phyloP scores from a whole-genome alignment of 176 grass and related monocot genomes.

The Aegilops tauschii region DNA sequence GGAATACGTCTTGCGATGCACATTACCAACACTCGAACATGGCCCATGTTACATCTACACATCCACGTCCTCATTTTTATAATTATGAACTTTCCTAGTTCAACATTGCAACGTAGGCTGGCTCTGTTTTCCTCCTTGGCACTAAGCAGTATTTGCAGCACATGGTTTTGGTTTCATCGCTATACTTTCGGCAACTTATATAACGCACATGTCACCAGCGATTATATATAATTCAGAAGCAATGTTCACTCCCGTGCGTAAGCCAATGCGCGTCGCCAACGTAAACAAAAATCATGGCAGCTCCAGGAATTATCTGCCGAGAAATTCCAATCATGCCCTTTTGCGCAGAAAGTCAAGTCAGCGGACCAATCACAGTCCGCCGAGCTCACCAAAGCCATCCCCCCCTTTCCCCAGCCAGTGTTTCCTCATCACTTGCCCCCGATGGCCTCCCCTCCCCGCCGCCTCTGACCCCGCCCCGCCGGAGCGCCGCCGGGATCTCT shows the following conservation, averaged over 20 bases:
- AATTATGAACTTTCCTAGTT: background rate
- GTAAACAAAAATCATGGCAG: background rate
- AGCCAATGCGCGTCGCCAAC: conserved; percentile 2
- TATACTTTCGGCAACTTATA: background rate
- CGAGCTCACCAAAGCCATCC: conserved; percentile 10
- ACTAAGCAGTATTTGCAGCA: background rate
- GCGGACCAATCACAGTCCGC: conserved; percentile 8
- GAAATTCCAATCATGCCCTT: background rate
- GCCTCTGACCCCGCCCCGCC: conserved; percentile 30
- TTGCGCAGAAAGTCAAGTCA: conserved; percentile 17
- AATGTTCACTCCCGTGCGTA: background rate
- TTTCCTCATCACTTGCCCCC: conserved; percentile 26
- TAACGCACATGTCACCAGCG: background rate
- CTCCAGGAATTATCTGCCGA: background rate
- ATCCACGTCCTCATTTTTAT: background rate
- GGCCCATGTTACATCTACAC: background rate
- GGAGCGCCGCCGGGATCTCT: conserved; percentile 27
- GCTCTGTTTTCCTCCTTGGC: too few relatives aligned
- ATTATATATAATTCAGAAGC: background rate
- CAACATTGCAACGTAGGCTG: background rate
- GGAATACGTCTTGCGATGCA: background rate
- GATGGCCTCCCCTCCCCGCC: conserved; percentile 29
- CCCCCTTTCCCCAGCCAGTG: background rate
- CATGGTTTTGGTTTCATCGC: background rate
- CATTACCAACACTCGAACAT: background rate